Evolutionary conservation across 768 basidiomycete genomes (phyloP), one percentile per base, ranked within the genome.

Genomic region (Suillus decipiens): DNA sequence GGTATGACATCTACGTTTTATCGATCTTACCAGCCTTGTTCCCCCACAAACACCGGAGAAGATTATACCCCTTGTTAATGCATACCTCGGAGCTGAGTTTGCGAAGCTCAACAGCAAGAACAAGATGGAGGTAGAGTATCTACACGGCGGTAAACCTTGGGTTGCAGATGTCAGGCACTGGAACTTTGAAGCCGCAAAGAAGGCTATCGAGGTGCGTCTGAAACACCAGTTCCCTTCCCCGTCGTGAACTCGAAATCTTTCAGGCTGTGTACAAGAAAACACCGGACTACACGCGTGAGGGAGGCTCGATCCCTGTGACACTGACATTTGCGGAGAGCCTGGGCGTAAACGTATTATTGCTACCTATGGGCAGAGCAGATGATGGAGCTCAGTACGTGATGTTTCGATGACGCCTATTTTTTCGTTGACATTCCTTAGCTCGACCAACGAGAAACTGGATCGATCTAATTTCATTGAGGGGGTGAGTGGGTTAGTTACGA

Each of bases 391-490:
- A 95, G 89, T 93, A 71, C 66, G 90, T 86, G 1, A 31, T 34
- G 42, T 37, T 8, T 19, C 36, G 12, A 33, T 51, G 48, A 12
- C 33, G 39, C 14, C 31, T 43, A 17, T 56, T 31, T 54, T 41
- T 42, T 57, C 45, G 39, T 41, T 34, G 55, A 4, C 45, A 14
- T 14, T 43, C 39, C 61, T 2, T 65, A 93, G 92, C 76, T 93
- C 92, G 59, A 95, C 92, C 12, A 96, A 96, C 74, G 96, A 98
- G 82, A 99, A 99, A 76, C 80, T 99, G 59, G 95, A 99, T 76
- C 80, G 80, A 59, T 87, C 86, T 55, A 99, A 99, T 80, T 97
- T 89, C 76, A 89, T 97, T 64, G 79, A 92, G 75, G 91, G 89
- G 71, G 93, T 90, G 76, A 74, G 87, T 72, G 19, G 53, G 22